Evolutionary conservation across 345 rosid genomes (phyloP), one percentile per base, ranked within the genome.

Genomic region (Salix brachista): DNA sequence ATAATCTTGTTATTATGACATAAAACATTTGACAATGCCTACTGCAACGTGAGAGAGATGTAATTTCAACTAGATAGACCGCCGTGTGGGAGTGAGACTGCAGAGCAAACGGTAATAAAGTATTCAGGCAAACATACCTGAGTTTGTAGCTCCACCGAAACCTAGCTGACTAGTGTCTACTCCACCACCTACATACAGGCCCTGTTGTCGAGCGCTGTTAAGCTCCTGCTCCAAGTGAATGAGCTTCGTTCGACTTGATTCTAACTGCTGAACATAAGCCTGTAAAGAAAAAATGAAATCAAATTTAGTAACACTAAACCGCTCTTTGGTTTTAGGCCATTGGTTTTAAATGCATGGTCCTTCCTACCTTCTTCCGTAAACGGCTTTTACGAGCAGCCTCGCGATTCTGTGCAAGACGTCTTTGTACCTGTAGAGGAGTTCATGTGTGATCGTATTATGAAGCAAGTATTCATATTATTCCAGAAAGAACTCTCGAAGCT

Each of bases 381-480:
- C 99, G 98, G 80, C 99, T 92, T 82, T 96, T 96, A 75, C 97
- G 92, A 68, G 99, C 99, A 85, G 99, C 99, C 86, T 93, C 98
- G 5, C 98, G 96, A 64, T 96, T 96, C 79, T 93, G 98, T 21
- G 98, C 98, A 34, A 93, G 98, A 65, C 99, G 91, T 81, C 98
- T 90, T 81, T 91, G 96, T 80, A 89, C 81, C 99, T 93, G 79
- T 62, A 48, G 54, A 48, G 54, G 82, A 36, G 65, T 56, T 32
- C 5, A 78, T 34, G 39, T 26, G 79, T 50, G 39, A 69, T 3
- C 46, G n/a, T 0, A 25, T 80, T 69, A 76, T 8, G 41, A 74
- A 65, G 25, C n/a, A 66, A 37, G 21, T 37, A 26, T 28, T 65
- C 12, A 60, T 56, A 50, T 58, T 70, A 52, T 17, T 64, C 19